Evolutionary conservation across 116 monocot species (phyloP).

Genomic region (Dioscorea cayenensis): DNA sequence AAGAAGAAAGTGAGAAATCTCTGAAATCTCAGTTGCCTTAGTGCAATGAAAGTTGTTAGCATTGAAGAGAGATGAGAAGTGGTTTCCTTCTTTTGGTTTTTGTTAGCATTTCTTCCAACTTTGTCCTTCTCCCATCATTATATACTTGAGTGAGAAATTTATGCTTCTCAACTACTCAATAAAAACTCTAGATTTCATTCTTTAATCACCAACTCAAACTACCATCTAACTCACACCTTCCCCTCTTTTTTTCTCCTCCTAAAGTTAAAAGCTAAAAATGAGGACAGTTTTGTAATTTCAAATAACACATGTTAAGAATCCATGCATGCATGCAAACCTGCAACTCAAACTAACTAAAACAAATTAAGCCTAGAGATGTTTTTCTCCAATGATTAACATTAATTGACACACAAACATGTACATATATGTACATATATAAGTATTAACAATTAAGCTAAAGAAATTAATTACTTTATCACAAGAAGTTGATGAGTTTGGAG

Average conservation of each 20-base stretch:
- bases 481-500: conserved; percentile 14
- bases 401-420: conserved; percentile 11
- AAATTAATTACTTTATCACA: conserved; percentile 3
- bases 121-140: conserved; percentile 12
- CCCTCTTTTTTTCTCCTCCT: not conserved
- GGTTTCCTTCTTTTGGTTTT: conserved; percentile 12
- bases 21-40: conserved; percentile 16
- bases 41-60: conserved; percentile 29
- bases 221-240: not conserved
- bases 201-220: not conserved
- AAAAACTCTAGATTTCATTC: conserved; percentile 9
- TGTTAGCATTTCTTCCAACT: conserved; percentile 5
- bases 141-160: conserved; percentile 3
- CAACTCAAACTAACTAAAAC: conserved; percentile 4
- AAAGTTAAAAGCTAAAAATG: too few species aligned
- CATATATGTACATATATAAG: not conserved
- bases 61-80: conserved; percentile 15
- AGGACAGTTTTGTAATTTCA: too few species aligned
- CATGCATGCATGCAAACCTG: conserved; percentile 13
- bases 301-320: not conserved
- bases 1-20: conserved; percentile 1
- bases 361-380: too few species aligned
- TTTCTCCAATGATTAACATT: not conserved
- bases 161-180: conserved; percentile 14
- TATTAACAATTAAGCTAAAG: too few species aligned